Evolutionary conservation across 202 grass and related monocot genomes (phyloP).

Genomic region (Elaeis oleifera): DNA sequence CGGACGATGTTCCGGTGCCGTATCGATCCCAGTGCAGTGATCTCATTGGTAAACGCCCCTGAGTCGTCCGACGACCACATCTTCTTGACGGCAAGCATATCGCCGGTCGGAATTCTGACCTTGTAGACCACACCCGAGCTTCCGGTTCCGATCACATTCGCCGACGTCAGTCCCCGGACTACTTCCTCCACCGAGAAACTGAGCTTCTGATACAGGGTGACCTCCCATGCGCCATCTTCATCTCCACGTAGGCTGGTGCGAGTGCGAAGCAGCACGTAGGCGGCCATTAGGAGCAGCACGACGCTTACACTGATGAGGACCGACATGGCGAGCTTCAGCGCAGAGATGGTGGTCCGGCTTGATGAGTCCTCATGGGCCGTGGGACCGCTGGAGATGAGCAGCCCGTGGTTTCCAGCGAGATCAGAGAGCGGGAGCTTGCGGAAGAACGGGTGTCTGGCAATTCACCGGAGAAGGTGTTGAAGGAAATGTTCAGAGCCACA

Average conservation of each 20-base stretch:
- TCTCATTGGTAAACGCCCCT: constrained; percentile 83
- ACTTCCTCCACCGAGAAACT: constrained; percentile 78
- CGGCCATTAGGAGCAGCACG: constrained; percentile 41
- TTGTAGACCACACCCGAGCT: constrained; percentile 95
- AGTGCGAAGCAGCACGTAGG: constrained; percentile 48
- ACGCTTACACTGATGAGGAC: constrained; percentile 50
- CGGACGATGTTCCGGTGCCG: constrained; percentile 91
- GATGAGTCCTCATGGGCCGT: constrained; percentile 19
- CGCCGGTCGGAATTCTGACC: constrained; percentile 41
- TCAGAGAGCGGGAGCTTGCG: constrained; percentile 69
- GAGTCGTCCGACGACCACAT: constrained; percentile 80
- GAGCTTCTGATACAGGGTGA: constrained; percentile 93
- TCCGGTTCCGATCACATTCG: constrained; percentile 83
- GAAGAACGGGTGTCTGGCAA: constrained; percentile 84
- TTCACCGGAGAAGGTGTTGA: constrained; percentile 68
- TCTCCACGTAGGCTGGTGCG: constrained; percentile 21
- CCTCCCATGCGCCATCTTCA: constrained; percentile 52
- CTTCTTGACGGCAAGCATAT: constrained; percentile 75
- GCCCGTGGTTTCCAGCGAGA: constrained; percentile 63
- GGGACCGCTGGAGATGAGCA: constrained; percentile 33
- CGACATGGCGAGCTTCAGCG: constrained; percentile 72
- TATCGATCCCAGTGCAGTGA: constrained; percentile 66
- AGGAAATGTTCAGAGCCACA: constrained; percentile 81
- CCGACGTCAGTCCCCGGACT: constrained; percentile 52
- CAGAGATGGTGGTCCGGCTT: constrained; percentile 32